These are phyloP conservation scores for Paramecium biaurelia DNA, from an alignment of 73 alveolate species.

Conservation along the genomic window DNA sequence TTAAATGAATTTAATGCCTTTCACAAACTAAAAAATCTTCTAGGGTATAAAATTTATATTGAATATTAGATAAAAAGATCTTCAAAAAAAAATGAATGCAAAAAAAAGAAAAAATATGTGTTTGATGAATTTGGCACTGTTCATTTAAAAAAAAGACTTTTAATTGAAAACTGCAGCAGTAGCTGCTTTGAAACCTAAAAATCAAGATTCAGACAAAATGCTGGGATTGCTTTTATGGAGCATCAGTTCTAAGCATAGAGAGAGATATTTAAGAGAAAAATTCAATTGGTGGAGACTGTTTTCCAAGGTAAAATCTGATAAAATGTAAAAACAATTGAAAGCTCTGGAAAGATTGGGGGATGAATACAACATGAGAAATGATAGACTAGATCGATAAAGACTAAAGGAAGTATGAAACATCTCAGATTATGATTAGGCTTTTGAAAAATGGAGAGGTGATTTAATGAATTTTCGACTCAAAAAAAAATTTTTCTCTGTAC, in stretches of 20 bases:
- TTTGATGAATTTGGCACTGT: neutral
- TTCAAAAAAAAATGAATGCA: neutral
- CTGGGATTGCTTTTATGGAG: neutral
- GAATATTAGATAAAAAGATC: neutral
- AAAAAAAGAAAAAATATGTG: neutral
- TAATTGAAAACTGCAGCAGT: neutral
- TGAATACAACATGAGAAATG: slow-evolving; percentile 11
- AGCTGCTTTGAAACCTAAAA: neutral
- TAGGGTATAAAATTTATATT: neutral
- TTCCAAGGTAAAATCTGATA: neutral
- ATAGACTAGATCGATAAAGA: neutral
- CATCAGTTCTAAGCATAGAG: neutral
- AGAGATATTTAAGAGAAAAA: neutral
- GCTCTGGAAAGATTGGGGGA: slow-evolving; percentile 10
- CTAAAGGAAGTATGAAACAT: neutral
- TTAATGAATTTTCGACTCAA: neutral
- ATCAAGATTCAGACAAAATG: neutral
- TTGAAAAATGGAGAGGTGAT: neutral
- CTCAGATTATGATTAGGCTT: neutral
- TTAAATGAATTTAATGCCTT: slow-evolving; percentile 36
- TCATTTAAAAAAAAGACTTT: neutral
- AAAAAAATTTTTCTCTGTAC: neutral
- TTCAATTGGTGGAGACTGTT: neutral
- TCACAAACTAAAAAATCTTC: neutral
- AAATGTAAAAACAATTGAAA: neutral